Conservation (phyloP, 441 rosid genomes). For the Breynia disticha region DNA sequence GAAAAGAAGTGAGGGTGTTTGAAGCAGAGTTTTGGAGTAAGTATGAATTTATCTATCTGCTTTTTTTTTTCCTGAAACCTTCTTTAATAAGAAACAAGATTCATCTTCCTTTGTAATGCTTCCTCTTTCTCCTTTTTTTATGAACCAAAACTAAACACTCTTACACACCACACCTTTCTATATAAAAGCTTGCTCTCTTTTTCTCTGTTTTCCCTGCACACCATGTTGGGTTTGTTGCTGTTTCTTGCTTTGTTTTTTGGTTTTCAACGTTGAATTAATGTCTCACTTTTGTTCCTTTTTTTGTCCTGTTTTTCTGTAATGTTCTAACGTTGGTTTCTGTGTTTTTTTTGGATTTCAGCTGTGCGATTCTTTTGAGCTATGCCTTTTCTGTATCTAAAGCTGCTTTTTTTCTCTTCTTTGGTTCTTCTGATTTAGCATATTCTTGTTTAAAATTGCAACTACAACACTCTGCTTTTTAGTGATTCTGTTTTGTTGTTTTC, state of each 20-base stretch:
- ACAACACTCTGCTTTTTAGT: neutral
- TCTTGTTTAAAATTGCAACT: neutral
- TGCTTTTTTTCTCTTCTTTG: neutral
- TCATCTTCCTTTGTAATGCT: neutral
- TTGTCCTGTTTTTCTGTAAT: neutral
- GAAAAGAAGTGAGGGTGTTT: neutral
- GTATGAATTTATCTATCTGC: conserved; percentile 12
- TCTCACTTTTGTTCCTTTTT: neutral
- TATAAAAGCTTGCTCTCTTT: neutral
- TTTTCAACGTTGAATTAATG: neutral
- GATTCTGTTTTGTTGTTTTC: neutral
- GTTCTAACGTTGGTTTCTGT: neutral
- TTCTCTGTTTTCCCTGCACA: neutral
- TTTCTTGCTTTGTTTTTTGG: neutral
- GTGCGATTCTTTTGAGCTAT: neutral
- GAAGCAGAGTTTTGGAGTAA: conserved; percentile 12
- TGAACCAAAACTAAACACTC: neutral
- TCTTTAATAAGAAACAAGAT: neutral
- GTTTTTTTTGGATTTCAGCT: neutral
- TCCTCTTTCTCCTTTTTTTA: neutral
- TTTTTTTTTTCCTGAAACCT: conserved; percentile 9
- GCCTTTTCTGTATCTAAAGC: neutral
- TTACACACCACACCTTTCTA: neutral
- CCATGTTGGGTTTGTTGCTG: too few relatives aligned
- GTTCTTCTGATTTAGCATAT: neutral